Base-by-base conservation (phyloP, 2,329 filamentous ascomycete genomes). In the Fusarium duplospermum region DNA sequence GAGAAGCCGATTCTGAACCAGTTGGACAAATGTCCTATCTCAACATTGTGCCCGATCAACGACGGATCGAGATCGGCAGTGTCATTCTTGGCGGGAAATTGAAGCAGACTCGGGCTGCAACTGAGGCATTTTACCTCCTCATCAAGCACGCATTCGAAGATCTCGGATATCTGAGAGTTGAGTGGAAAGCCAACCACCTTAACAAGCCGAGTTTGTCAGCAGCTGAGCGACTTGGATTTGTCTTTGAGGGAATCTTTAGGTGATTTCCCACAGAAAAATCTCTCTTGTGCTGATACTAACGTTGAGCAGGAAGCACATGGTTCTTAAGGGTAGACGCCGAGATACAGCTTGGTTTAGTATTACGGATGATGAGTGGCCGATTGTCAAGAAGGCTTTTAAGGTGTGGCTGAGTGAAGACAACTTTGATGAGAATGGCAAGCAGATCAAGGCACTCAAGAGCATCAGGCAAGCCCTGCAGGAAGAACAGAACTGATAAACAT, bases 311-410 rank as follows among this genome's bases (percentile, higher is more conserved):
- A 88, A 90, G 70, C 90, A 93, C 77, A 86, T 91, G 86, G 83
- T 92, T 33, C 75, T 88, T 9, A 90, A 89, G 73, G 90, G 89
- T 1, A 81, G 85, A 24, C 86, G 82, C 62, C 82, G 91, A 50
- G 90, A 93, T 76, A 90, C 90, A 1, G 85, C 87, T 4, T 93
- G 89, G 89, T 89, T 86, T 64, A 87, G 89, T 24, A 87, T 92
- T 9, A 76, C 89, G 2, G 86, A 89, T 59, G 85, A 86, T 0
- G 91, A 93, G 67, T 93, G 91, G 91, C 83, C 84, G 2, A 60
- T 65, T 0, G 78, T 85, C 1, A 87, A 84, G 72, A 69, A 74
- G 1, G 87, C 81, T 0, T 81, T 92, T 56, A 86, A 89, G 74
- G 71, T 59, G 20, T 93, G 91, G 91, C 71, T 93, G 57, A 81